Percentiles rank a stretch among this genome's conserved stretches.
These are phyloP conservation scores for Erysiphe pulchra DNA, from an alignment of 2,329 filamentous ascomycete genomes.

Conservation along the genomic window DNA sequence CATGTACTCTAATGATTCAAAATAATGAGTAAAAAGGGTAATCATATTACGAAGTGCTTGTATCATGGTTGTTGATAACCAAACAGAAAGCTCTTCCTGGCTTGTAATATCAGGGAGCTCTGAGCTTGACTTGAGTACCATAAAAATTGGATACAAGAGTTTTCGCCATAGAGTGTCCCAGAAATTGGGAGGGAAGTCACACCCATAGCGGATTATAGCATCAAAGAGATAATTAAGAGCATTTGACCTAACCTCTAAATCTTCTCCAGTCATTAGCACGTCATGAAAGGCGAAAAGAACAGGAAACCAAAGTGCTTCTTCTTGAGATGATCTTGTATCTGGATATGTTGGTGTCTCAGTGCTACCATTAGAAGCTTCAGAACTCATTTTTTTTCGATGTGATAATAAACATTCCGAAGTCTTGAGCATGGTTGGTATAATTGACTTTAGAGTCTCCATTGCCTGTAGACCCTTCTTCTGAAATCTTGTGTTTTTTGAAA, in stretches of 20 bases:
- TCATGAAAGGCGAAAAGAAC: slow-evolving; percentile 97
- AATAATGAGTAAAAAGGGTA: slow-evolving; percentile 94
- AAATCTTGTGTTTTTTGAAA: slow-evolving; percentile 95
- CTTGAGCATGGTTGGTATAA: slow-evolving; percentile 81
- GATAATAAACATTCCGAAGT: slow-evolving; percentile 88
- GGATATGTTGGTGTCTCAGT: slow-evolving; percentile 23
- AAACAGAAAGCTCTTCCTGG: slow-evolving; percentile 91
- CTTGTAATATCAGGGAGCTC: slow-evolving; percentile 91
- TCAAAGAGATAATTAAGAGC: slow-evolving; percentile 95
- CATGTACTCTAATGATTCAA: slow-evolving; percentile 91
- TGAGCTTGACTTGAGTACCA: slow-evolving; percentile 84
- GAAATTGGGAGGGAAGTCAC: slow-evolving; percentile 77
- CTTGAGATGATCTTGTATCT: slow-evolving; percentile 59
- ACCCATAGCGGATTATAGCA: slow-evolving; percentile 67
- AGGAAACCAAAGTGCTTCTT: slow-evolving; percentile 97
- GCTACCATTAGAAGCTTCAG: slow-evolving; percentile 14
- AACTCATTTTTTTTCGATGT: slow-evolving; percentile 22
- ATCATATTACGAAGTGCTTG: slow-evolving; percentile 97
- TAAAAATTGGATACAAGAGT: slow-evolving; percentile 91
- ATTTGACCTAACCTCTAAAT: slow-evolving; percentile 76
- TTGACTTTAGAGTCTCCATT: slow-evolving; percentile 81
- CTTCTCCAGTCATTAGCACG: slow-evolving; percentile 95
- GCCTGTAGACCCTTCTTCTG: slow-evolving; percentile 96
- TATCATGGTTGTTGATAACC: slow-evolving; percentile 98
- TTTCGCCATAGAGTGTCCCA: slow-evolving; percentile 98